Evolutionary conservation across 495 filamentous ascomycete genomes (phyloP), one percentile per base, ranked within the genome.

Genomic region (Annulohypoxylon moriforme): DNA sequence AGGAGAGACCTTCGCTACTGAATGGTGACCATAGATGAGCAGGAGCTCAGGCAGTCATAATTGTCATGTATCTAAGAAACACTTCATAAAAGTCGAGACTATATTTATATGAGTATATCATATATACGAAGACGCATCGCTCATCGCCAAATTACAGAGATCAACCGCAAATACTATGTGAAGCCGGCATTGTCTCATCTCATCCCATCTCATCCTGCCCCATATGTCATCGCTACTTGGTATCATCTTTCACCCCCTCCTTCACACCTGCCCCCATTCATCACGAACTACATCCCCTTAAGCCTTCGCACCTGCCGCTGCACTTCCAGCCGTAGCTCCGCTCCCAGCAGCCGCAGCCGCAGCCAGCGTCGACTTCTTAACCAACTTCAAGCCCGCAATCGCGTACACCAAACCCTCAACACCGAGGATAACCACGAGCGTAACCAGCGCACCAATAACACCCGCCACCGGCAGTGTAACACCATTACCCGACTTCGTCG

Each of bases 391-490:
- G 3, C 80, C 79, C n/a, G 62, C 74, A 34, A 80, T 14, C 13
- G 74, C 65, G 66, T 82, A 72, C 40, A 85, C 64, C 14, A 86
- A 52, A 11, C 75, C 81, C 74, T 83, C 81, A 4, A 81, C 29
- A 33, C 76, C 78, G 3, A 84, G 71, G 49, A 86, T 77, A 1
- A 84, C 81, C 31, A 72, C 81, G 1, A 88, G 73, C 0, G 84
- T 82, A 7, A 85, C 83, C 42, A 85, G 63, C 8, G 84, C 84
- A 22, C 82, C 85, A 53, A 86, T 85, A 31, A 85, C 85, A 36
- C 84, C 85, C 0, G 82, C 91, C 18, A 91, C 87, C 13, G 80
- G 82, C 5, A 67, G 77, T 25, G 80, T 81, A 11, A 89, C 72
- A 5, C 70, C 59, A 16, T 69, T 70, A 2, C 59, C 68, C 2